Percentiles rank a stretch among this genome's conserved stretches.
phyloP scores from a whole-genome alignment of 345 rosid genomes.

The Pseudoturritis turrita region DNA sequence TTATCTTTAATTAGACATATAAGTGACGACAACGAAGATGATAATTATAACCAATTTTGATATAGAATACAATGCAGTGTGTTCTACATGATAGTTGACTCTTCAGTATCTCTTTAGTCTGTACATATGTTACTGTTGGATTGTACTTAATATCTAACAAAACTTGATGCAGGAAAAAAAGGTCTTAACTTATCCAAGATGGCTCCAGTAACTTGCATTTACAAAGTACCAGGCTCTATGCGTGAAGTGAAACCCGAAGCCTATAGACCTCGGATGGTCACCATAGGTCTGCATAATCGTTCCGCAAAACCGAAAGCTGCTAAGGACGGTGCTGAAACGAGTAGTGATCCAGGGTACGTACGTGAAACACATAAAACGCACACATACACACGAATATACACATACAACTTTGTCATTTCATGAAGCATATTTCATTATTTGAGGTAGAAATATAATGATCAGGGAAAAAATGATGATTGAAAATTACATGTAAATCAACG shows the following conservation, averaged over 20 bases:
- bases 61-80: background rate
- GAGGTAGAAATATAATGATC: background rate
- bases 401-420: background rate
- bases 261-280: background rate
- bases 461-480: background rate
- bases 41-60: too few relatives aligned
- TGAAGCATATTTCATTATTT: background rate
- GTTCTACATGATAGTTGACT: background rate
- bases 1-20: too few relatives aligned
- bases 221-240: background rate
- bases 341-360: background rate
- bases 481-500: background rate
- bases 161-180: background rate
- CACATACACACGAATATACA: too few relatives aligned
- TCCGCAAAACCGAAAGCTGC: background rate
- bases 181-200: background rate
- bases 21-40: too few relatives aligned
- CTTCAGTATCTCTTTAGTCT: background rate
- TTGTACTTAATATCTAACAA: background rate
- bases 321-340: background rate
- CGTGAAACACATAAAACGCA: background rate
- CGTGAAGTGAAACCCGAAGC: constrained; percentile 6
- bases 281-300: background rate
- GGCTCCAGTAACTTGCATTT: background rate
- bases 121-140: background rate